phyloP scores from a whole-genome alignment of 169 alveolate genomes.

The Plasmodium knowlesi region DNA sequence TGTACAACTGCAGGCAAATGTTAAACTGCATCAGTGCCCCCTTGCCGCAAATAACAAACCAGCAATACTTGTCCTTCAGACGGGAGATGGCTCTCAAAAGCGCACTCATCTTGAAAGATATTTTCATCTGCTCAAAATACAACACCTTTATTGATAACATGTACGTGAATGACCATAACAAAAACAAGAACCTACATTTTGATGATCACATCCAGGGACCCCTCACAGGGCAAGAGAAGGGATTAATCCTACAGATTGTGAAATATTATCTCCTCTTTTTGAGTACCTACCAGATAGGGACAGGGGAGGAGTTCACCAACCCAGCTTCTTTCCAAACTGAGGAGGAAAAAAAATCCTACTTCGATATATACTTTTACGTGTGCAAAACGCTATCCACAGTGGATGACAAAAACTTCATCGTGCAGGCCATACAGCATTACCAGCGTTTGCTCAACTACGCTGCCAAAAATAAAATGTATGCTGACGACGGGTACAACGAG shows the following conservation, averaged over 20 bases:
- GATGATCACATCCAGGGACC: constrained; percentile 46
- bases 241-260: constrained; percentile 13
- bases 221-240: constrained; percentile 23
- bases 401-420: constrained; percentile 28
- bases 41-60: constrained; percentile 26
- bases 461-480: constrained; percentile 57
- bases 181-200: constrained; percentile 10
- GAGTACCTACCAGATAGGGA: constrained; percentile 18
- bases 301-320: background rate
- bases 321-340: constrained; percentile 32
- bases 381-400: constrained; percentile 69
- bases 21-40: constrained; percentile 41
- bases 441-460: constrained; percentile 38
- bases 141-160: constrained; percentile 55
- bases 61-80: constrained; percentile 39
- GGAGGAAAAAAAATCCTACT: constrained; percentile 70
- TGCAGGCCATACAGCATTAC: constrained; percentile 44
- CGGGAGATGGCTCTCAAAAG: constrained; percentile 55
- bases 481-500: constrained; percentile 50
- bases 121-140: constrained; percentile 51
- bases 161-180: constrained; percentile 12
- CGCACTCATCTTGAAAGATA: constrained; percentile 45
- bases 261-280: constrained; percentile 52
- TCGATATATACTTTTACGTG: constrained; percentile 67
- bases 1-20: constrained; percentile 30